These are phyloP conservation scores for Acer saccharum DNA, from an alignment of 345 rosid genomes.

Conservation along the genomic window DNA sequence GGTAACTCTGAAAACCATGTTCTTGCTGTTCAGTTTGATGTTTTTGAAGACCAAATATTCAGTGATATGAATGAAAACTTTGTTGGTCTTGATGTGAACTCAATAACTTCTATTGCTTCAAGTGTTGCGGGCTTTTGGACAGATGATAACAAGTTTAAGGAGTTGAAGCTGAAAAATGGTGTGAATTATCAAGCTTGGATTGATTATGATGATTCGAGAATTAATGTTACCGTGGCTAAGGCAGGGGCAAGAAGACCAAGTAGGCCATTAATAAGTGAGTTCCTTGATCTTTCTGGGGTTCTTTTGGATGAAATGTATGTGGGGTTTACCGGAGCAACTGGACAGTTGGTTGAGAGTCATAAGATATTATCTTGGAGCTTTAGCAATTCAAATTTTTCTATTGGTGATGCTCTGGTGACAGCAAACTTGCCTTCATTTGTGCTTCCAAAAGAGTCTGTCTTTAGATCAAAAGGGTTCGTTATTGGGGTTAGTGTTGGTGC, in stretches of 20 bases:
- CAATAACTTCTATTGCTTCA: constrained; percentile 31
- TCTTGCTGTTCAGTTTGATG: constrained; percentile 52
- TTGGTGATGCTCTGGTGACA: constrained; percentile 34
- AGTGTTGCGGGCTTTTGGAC: constrained; percentile 41
- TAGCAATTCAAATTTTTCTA: constrained; percentile 26
- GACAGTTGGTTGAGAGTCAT: constrained; percentile 33
- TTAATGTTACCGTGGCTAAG: constrained; percentile 42
- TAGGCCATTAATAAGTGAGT: constrained; percentile 24
- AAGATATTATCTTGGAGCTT: constrained; percentile 35
- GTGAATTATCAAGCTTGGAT: constrained; percentile 39
- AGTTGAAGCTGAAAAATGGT: constrained; percentile 34
- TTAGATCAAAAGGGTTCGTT: constrained; percentile 33
- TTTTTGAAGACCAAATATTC: constrained; percentile 46
- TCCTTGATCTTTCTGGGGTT: constrained; percentile 24
- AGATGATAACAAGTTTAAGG: constrained; percentile 21
- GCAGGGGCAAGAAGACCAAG: constrained; percentile 41
- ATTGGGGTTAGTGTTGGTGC: constrained; percentile 24
- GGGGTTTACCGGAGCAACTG: constrained; percentile 29
- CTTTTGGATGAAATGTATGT: constrained; percentile 29
- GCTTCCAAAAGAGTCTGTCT: constrained; percentile 22
- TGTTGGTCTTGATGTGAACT: constrained; percentile 48
- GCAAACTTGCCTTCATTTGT: constrained; percentile 36
- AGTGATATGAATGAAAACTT: constrained; percentile 45
- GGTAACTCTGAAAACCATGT: constrained; percentile 36
- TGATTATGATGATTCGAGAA: constrained; percentile 20